Evolutionary conservation across 2,329 filamentous ascomycete species (phyloP).

Genomic region (Thelonectria blattea): DNA sequence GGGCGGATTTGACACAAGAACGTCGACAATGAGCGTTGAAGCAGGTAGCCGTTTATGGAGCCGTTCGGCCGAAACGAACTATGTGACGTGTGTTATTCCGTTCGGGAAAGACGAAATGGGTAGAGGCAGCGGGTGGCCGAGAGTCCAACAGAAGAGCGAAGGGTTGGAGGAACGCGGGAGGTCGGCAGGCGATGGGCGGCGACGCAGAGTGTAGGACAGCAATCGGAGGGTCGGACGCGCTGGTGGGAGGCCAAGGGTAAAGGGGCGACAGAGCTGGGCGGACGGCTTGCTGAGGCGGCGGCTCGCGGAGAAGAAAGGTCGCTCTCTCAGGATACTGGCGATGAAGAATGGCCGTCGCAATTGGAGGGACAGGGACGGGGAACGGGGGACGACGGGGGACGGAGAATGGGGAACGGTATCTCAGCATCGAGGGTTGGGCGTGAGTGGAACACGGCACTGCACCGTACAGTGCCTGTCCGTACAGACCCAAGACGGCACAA

Average conservation of each 20-base stretch:
- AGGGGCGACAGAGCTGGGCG: conserved; percentile 18
- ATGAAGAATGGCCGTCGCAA: conserved; percentile 36
- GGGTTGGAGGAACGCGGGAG: conserved; percentile 11
- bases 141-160: conserved; percentile 5
- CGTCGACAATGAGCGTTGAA: conserved; percentile 17
- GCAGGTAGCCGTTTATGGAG: conserved; percentile 22
- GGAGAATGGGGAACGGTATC: conserved; percentile 38
- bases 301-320: conserved; percentile 21
- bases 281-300: conserved; percentile 21
- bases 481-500: conserved; percentile 3
- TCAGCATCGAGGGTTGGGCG: conserved; percentile 37
- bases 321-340: conserved; percentile 27
- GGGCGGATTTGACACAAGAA: conserved; percentile 6
- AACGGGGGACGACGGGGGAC: conserved; percentile 29
- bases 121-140: background rate
- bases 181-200: conserved; percentile 17
- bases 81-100: conserved; percentile 18
- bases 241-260: conserved; percentile 14
- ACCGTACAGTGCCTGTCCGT: conserved; percentile 3
- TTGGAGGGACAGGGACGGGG: conserved; percentile 33
- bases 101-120: background rate
- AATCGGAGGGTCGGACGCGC: conserved; percentile 18
- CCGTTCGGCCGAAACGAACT: conserved; percentile 29
- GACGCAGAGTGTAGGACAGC: conserved; percentile 17
- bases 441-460: conserved; percentile 31